A percentile compares a stretch with the other conserved stretches of the same genome.
These are phyloP conservation scores for Beta vulgaris DNA, from an alignment of 148 eudicot species.

Conservation along the genomic window DNA sequence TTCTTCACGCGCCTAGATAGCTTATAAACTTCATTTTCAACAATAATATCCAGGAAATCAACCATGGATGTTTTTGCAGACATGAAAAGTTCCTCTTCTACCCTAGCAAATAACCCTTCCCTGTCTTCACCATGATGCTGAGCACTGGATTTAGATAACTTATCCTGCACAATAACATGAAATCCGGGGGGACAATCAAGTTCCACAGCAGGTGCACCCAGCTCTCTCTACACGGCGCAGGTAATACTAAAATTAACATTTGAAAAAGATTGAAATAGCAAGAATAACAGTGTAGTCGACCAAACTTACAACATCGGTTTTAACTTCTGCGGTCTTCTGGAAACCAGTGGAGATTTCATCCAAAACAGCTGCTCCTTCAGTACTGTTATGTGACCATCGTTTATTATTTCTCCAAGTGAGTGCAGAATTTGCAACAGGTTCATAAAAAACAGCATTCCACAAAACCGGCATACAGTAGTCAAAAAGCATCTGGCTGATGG, in stretches of 20 bases:
- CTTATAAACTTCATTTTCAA: slow-evolving; percentile 54
- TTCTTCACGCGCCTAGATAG: slow-evolving; percentile 27
- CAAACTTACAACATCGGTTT: slow-evolving; percentile 34
- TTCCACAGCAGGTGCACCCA: slow-evolving; percentile 46
- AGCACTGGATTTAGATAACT: slow-evolving; percentile 5
- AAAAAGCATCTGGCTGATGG: slow-evolving; percentile 45
- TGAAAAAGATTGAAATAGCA: neutral
- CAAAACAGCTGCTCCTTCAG: slow-evolving; percentile 19
- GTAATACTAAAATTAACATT: neutral
- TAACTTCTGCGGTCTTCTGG: slow-evolving; percentile 14
- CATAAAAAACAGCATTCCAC: slow-evolving; percentile 85
- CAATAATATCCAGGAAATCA: slow-evolving; percentile 36
- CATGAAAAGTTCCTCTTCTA: slow-evolving; percentile 58
- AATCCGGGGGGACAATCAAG: slow-evolving; percentile 91
- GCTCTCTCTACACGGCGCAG: slow-evolving; percentile 32
- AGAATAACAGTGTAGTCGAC: slow-evolving; percentile 8
- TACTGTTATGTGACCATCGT: slow-evolving; percentile 42
- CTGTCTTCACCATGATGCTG: slow-evolving; percentile 20
- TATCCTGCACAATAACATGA: slow-evolving; percentile 34
- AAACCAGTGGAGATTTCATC: neutral
- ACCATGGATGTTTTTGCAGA: slow-evolving; percentile 45
- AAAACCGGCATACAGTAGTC: slow-evolving; percentile 64
- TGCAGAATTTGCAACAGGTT: slow-evolving; percentile 49
- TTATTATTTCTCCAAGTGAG: slow-evolving; percentile 66
- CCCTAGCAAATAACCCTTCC: slow-evolving; percentile 40